These are phyloP conservation scores for Chamaenerion angustifolium DNA, from an alignment of 345 rosid genomes.

Conservation along the genomic window DNA sequence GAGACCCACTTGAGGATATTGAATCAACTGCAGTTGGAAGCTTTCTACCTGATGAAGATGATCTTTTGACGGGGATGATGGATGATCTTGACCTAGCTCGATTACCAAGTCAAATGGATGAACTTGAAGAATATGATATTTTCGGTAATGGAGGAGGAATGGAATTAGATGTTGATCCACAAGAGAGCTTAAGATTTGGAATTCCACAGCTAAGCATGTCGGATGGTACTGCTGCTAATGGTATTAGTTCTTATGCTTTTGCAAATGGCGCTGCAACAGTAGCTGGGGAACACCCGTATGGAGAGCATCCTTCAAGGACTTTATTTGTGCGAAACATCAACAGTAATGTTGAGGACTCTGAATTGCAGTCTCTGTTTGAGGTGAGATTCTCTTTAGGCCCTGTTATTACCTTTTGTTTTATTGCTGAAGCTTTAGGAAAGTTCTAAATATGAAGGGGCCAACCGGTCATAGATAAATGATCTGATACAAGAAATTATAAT, in stretches of 20 bases:
- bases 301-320: conserved; percentile 98
- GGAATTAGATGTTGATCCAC: conserved; percentile 66
- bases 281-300: conserved; percentile 76
- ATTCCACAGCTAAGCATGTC: conserved; percentile 38
- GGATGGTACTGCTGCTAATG: conserved; percentile 39
- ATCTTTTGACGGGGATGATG: conserved; percentile 66
- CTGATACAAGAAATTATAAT: no score
- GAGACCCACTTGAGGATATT: conserved; percentile 36
- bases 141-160: conserved; percentile 87
- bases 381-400: conserved; percentile 17
- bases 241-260: conserved; percentile 28
- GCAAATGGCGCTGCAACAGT: conserved; percentile 57
- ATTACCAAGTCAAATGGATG: conserved; percentile 56
- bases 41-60: conserved; percentile 68
- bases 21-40: conserved; percentile 36
- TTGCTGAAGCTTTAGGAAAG: no score
- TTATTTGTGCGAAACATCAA: conserved; percentile 86
- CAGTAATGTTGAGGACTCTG: conserved; percentile 86
- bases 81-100: conserved; percentile 70
- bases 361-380: conserved; percentile 80
- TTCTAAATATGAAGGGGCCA: no score
- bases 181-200: conserved; percentile 33
- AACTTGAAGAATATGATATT: conserved; percentile 74
- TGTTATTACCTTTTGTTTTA: not conserved
- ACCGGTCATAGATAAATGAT: no score